A percentile compares a stretch with the other conserved stretches of the same genome.
Conservation (phyloP, 164 flowering plant genomes). For the Kalanchoe fedtschenkoi region DNA sequence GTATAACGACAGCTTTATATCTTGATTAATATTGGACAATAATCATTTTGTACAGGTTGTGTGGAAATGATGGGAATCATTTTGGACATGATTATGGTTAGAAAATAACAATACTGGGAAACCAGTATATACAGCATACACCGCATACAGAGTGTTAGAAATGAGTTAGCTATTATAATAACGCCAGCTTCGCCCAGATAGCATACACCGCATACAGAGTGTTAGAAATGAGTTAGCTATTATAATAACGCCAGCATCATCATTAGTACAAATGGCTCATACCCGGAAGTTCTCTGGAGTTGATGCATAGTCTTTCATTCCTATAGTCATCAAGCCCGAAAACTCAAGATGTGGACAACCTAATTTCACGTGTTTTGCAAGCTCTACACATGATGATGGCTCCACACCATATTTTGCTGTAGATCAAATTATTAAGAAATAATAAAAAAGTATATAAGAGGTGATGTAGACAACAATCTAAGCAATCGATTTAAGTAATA, state of each 20-base stretch:
- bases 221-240: background rate
- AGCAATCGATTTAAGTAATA: background rate
- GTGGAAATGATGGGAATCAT: background rate
- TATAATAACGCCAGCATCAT: background rate
- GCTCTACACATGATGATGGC: conserved; percentile 62
- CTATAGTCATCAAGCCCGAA: conserved; percentile 93
- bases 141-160: background rate
- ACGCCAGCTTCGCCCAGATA: background rate
- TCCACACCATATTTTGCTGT: conserved; percentile 87
- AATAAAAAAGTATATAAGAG: background rate
- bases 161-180: background rate
- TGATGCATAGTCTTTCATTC: conserved; percentile 86
- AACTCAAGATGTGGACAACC: conserved; percentile 73
- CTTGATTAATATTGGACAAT: no score
- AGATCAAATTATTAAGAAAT: background rate
- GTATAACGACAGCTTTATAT: background rate
- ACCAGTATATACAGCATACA: no score
- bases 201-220: no score
- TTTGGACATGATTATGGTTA: background rate
- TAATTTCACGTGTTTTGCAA: conserved; percentile 55
- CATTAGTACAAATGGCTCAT: conserved; percentile 1
- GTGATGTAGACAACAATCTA: background rate
- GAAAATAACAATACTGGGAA: no score
- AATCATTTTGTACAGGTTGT: no score
- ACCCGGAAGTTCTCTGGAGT: conserved; percentile 93